These are phyloP conservation scores for Penicillium robsamsonii DNA, from an alignment of 495 filamentous ascomycete species.

Conservation along the genomic window DNA sequence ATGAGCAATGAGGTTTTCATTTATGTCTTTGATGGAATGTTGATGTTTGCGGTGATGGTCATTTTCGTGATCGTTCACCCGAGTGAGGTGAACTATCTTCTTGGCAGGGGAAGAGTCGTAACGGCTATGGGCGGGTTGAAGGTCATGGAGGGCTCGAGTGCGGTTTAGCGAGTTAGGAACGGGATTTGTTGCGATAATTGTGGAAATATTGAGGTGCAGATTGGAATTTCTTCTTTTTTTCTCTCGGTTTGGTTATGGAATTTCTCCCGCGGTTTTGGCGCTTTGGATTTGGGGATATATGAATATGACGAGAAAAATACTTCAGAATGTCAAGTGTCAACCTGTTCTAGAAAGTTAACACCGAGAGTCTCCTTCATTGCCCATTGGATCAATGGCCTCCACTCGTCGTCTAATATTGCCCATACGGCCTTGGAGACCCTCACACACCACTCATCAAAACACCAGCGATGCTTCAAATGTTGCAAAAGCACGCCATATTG, in stretches of 20 bases:
- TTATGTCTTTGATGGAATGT: slow-evolving; percentile 59
- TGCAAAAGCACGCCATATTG: slow-evolving; percentile 49
- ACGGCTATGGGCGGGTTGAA: slow-evolving; percentile 24
- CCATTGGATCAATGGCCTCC: slow-evolving; percentile 37
- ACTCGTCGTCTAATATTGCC: slow-evolving; percentile 36
- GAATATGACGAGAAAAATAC: not conserved
- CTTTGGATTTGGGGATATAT: slow-evolving; percentile 1
- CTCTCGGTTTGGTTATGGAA: not conserved
- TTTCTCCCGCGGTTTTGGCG: not conserved
- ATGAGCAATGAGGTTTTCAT: slow-evolving; percentile 59
- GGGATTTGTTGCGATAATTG: not conserved
- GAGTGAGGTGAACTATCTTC: slow-evolving; percentile 28
- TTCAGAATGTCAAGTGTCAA: not conserved
- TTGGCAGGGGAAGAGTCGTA: slow-evolving; percentile 21
- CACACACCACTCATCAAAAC: slow-evolving; percentile 45
- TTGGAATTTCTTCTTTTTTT: not conserved
- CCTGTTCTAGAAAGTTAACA: slow-evolving; percentile 23
- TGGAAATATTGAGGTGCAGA: slow-evolving; percentile 2
- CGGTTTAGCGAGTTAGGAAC: not conserved
- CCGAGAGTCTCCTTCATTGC: slow-evolving; percentile 39
- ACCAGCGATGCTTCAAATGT: slow-evolving; percentile 44
- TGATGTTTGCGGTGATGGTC: slow-evolving; percentile 56
- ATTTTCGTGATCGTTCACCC: slow-evolving; percentile 45
- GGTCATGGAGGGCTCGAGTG: slow-evolving; percentile 7
- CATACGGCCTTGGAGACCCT: slow-evolving; percentile 38